phyloP scores from a whole-genome alignment of 2,329 filamentous ascomycete genomes.

The Sporothrix brunneoviolacea region DNA sequence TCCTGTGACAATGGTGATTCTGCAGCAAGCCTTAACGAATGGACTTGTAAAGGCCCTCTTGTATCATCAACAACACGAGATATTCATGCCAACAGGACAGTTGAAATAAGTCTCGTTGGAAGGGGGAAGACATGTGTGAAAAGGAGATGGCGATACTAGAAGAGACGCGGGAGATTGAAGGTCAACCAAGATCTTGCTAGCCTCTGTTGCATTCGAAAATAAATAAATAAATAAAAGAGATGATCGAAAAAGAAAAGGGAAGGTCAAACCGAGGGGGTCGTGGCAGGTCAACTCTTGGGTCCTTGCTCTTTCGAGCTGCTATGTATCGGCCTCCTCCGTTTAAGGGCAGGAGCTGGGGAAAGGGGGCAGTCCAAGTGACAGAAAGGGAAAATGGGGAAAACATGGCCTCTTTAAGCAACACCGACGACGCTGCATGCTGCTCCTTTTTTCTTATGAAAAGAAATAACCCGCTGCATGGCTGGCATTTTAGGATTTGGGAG shows the following conservation, averaged over 20 bases:
- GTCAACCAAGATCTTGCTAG: constrained; percentile 1
- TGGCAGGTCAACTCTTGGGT: neutral
- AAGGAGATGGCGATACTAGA: neutral
- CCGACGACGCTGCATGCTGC: neutral
- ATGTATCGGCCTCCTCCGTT: constrained; percentile 5
- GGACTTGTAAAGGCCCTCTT: too few species aligned
- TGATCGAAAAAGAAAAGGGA: neutral
- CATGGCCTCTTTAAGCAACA: constrained; percentile 16
- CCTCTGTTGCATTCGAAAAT: neutral
- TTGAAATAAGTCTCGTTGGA: neutral
- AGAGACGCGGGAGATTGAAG: neutral
- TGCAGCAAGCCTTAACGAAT: too few species aligned
- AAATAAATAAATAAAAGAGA: neutral
- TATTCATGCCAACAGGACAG: constrained; percentile 11
- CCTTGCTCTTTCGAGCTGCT: constrained; percentile 4
- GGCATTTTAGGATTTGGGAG: constrained; percentile 17
- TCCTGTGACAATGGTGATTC: too few species aligned
- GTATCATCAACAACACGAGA: constrained; percentile 3
- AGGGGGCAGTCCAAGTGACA: constrained; percentile 2
- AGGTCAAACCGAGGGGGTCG: constrained; percentile 3
- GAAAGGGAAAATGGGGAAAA: constrained; percentile 8
- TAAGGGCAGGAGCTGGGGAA: constrained; percentile 8
- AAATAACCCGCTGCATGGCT: constrained; percentile 7
- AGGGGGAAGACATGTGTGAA: too few species aligned
- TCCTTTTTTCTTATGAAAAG: neutral